Base-by-base conservation (phyloP, 2,329 filamentous ascomycete genomes). In the Aureobasidium sp. region DNA sequence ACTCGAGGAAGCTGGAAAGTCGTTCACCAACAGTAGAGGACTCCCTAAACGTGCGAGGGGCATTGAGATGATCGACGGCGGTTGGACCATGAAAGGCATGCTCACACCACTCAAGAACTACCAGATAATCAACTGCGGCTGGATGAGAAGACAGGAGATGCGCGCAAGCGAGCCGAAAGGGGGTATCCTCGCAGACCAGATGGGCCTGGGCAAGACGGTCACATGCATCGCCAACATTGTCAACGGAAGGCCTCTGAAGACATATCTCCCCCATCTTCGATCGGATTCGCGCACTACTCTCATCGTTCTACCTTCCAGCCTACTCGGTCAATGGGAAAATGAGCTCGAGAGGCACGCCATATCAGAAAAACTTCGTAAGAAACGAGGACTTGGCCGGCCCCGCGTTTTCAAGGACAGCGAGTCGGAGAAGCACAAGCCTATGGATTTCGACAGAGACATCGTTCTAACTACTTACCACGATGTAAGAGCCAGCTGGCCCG, bases 131-230 rank as follows among this genome's bases (percentile, higher is more conserved):
- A 86, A 82, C 0, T 79, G 78, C 0, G 78, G 81, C 0, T 90
- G 87, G 77, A 90, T 90, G 87, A 70, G 85, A 0, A 70, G 75
- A 4, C 79, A 84, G 4, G 88, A 91, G 71, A 36, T 36, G 76
- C 80, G 5, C 76, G 67, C 1, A 13, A 27, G 0, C 43, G 0
- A 64, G 73, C 38, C 81, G 0, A 71, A 58, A 18, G 82, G 82
- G 4, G 80, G 80, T 11, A 73, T 82, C 42, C 71, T 82, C 48
- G 79, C 79, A 0, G 79, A 82, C 65, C 74, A 79, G 53, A 81
- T 81, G 79, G 79, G 79, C 9, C 69, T 81, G 2, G 79, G 79
- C 0, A 81, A 80, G 67, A 80, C 79, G 0, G 65, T 81, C 1
- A 79, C 77, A 75, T 79, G 75, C 71, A 67, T 80, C 20, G 82